Evolutionary conservation across 2,329 filamentous ascomycete genomes (phyloP), one percentile per base, ranked within the genome.

Genomic region (Xylaria polymorpha): DNA sequence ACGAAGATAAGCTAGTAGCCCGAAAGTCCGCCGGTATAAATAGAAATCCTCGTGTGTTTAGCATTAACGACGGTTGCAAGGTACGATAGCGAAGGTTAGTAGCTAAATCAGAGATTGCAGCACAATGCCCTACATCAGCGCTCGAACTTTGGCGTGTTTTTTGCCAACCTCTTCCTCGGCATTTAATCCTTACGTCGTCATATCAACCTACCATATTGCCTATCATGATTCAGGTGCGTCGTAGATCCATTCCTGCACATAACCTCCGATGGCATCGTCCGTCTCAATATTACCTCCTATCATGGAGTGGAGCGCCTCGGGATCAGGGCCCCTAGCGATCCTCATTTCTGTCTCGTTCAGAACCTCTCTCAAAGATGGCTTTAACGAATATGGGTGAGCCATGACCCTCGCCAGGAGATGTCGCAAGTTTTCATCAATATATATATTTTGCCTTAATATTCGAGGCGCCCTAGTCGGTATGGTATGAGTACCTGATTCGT

Each of bases 241-340:
- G 50, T 53, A 53, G 25, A 53, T 25, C 25, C 25, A 53, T 12
- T 53, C 25, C 32, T 62, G 60, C 18, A 55, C 10, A 4, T 55
- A 41, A 0, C 18, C 5, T 14, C 6, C 1, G 4, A 62, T 5
- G 25, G 25, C 12, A 20, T 53, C 35, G 20, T 55, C 60, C 4
- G 60, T 44, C 46, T 62, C 35, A 37, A 9, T 6, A n/a, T n/a
- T n/a, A 37, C 10, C 35, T 37, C 35, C 35, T 37, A 37, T 1
- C 10, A 10, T 1, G 7, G 7, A 37, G 10, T 1, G 1, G 7
- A 37, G 4, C 7, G 10, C 3, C 10, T 37, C 4, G 7, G 3
- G 7, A 12, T 46, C 39, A 9, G 22, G 22, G 14, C 5, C 41
- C 18, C 10, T 25, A 25, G 39, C 15, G 8, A 60, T 25, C 20